Conservation (phyloP, 495 filamentous ascomycete genomes). For the Tuber indicum region DNA sequence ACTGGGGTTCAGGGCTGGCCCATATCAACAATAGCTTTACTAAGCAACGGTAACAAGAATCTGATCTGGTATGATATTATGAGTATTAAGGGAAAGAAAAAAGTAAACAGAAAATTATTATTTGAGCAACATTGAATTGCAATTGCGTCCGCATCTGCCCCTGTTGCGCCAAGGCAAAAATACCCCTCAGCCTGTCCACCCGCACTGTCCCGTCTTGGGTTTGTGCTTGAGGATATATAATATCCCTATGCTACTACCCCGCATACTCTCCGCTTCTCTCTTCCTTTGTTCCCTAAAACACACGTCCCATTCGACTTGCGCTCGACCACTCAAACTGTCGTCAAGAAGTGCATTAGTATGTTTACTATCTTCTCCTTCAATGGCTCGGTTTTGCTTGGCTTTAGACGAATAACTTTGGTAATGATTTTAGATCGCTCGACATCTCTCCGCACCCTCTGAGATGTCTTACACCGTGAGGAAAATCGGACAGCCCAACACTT, state of each 20-base stretch:
- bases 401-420: not conserved
- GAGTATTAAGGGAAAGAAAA: not conserved
- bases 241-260: conserved; percentile 21
- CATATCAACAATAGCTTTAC: not conserved
- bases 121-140: not conserved
- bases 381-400: not conserved
- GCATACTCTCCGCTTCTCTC: conserved; percentile 23
- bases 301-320: conserved; percentile 9
- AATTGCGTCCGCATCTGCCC: not conserved
- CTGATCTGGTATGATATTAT: no score
- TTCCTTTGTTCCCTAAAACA: conserved; percentile 14
- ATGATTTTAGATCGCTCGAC: conserved; percentile 36
- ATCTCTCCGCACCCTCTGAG: conserved; percentile 35
- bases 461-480: conserved; percentile 64
- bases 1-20: not conserved
- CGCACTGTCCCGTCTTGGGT: not conserved
- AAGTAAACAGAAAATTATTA: not conserved
- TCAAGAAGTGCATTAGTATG: conserved; percentile 36
- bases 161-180: not conserved
- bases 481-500: conserved; percentile 79
- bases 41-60: not conserved
- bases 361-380: not conserved
- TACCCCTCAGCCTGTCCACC: not conserved
- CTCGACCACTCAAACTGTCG: conserved; percentile 33
- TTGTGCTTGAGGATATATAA: not conserved